Percentiles rank a stretch among this genome's conserved stretches.
These are phyloP conservation scores for Blastobotrys aristatus DNA, from an alignment of 1,139 yeast species.

Conservation along the genomic window DNA sequence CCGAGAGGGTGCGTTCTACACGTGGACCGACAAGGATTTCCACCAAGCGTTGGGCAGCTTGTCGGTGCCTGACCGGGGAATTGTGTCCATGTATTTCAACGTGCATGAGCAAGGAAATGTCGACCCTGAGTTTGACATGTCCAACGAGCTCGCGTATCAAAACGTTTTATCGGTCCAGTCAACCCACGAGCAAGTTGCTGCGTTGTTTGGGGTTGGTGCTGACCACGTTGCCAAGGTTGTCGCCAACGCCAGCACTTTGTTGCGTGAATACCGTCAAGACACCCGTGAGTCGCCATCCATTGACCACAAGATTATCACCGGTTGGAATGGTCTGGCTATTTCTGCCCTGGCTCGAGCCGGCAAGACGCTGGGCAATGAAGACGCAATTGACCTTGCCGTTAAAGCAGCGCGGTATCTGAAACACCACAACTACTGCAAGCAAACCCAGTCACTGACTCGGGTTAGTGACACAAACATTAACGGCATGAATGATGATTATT, in stretches of 20 bases:
- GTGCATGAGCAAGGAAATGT: slow-evolving; percentile 38
- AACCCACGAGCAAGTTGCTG: slow-evolving; percentile 29
- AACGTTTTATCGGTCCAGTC: slow-evolving; percentile 31
- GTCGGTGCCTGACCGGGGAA: slow-evolving; percentile 27
- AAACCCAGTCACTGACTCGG: slow-evolving; percentile 22
- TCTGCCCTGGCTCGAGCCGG: slow-evolving; percentile 36
- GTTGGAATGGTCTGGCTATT: slow-evolving; percentile 38
- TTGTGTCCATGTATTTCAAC: slow-evolving; percentile 36
- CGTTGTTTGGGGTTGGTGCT: slow-evolving; percentile 31
- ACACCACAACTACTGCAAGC: slow-evolving; percentile 24
- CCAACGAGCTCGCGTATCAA: slow-evolving; percentile 30
- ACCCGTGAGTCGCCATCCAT: slow-evolving; percentile 31
- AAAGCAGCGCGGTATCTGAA: slow-evolving; percentile 29
- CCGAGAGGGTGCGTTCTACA: slow-evolving; percentile 36
- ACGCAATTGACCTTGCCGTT: slow-evolving; percentile 28
- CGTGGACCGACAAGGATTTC: slow-evolving; percentile 37
- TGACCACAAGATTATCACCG: slow-evolving; percentile 34
- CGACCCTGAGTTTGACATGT: slow-evolving; percentile 32
- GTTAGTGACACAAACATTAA: slow-evolving; percentile 21
- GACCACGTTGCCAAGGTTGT: slow-evolving; percentile 23
- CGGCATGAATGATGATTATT: slow-evolving; percentile 38
- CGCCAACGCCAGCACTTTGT: slow-evolving; percentile 22
- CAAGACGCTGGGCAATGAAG: slow-evolving; percentile 17
- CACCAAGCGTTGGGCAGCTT: slow-evolving; percentile 27
- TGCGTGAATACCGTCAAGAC: slow-evolving; percentile 27